Evolutionary conservation across 2,329 filamentous ascomycete species (phyloP), one percentile per base, ranked within the genome.

Genomic region (Xylaria arbuscula): DNA sequence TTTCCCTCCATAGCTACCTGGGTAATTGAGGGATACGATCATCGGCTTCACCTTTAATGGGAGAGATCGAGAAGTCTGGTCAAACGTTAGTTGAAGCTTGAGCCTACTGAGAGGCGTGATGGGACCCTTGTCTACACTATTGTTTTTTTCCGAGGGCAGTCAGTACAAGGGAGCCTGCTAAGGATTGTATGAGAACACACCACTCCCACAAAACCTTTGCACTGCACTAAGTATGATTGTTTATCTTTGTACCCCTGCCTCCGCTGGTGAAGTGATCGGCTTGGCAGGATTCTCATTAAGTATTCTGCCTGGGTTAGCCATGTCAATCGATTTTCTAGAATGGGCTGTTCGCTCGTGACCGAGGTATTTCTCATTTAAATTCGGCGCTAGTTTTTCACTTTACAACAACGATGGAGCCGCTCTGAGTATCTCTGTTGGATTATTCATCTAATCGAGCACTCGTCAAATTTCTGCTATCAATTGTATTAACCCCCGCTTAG

Each of bases 161-260:
- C 19, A 48, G 19, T 48, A 48, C 45, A 24, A 38, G 32, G 10
- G 34, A 55, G 34, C 32, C 32, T 11, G n/a, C 17, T 22, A 4
- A 22, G 51, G 32, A 38, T n/a, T n/a, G n/a, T n/a, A 55, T 38
- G 19, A 19, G 51, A 54, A 54, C 32, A 36, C 36, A 54, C 51
- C 51, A 36, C 32, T 11, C 24, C 19, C n/a, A 24, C 7, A 36
- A 17, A 54, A 10, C 45, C 28, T n/a, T n/a, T n/a, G n/a, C n/a
- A n/a, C n/a, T 28, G 5, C 28, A 42, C 38, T 15, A 42, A 42
- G 4, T 42, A 15, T 45, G 45, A 48, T 24, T 22, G 9, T 48
- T 11, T 48, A 48, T 24, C 34, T 28, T 28, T 28, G 28, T 13
- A 11, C 32, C 51, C 51, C 51, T 54, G 51, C 32, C n/a, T 54